These are phyloP conservation scores for Tardiomyces depauwii DNA, from an alignment of 1,139 yeast genomes.

Conservation along the genomic window DNA sequence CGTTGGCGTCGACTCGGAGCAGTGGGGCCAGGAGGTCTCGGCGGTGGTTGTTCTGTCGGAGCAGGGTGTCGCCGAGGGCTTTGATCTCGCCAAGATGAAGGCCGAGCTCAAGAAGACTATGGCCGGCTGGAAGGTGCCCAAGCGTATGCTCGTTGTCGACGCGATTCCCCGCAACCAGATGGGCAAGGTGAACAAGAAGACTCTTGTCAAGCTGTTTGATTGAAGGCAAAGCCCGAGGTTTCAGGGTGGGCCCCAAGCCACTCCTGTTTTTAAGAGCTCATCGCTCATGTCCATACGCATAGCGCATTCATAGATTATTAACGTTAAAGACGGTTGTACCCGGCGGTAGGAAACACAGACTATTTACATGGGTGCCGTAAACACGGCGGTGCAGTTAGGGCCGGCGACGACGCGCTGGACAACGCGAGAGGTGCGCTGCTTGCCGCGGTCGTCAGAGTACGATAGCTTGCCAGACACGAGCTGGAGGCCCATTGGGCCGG, in stretches of 20 bases:
- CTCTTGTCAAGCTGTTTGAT: constrained; percentile 13
- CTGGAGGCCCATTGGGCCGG: neutral
- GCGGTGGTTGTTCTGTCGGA: constrained; percentile 19
- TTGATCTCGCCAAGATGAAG: constrained; percentile 5
- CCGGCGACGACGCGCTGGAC: neutral
- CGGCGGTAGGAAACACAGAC: neutral
- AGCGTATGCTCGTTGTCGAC: constrained; percentile 8
- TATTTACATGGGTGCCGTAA: neutral
- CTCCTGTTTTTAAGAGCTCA: too few species aligned
- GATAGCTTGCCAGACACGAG: neutral
- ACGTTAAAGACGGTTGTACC: too few species aligned
- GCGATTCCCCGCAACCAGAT: constrained; percentile 25
- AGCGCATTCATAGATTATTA: too few species aligned
- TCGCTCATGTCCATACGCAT: too few species aligned
- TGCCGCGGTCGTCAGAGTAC: neutral
- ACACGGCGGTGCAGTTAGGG: neutral
- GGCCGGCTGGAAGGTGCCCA: constrained; percentile 24
- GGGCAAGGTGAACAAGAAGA: constrained; percentile 27
- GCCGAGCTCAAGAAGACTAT: constrained; percentile 16
- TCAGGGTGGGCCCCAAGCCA: too few species aligned
- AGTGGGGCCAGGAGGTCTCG: constrained; percentile 22
- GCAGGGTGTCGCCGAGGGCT: neutral
- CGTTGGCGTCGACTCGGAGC: constrained; percentile 23
- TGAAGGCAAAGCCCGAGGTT: too few species aligned
- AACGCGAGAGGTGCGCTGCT: neutral